Conservation (phyloP, 176 grass and related monocot genomes). For the Oryza coarctata region DNA sequence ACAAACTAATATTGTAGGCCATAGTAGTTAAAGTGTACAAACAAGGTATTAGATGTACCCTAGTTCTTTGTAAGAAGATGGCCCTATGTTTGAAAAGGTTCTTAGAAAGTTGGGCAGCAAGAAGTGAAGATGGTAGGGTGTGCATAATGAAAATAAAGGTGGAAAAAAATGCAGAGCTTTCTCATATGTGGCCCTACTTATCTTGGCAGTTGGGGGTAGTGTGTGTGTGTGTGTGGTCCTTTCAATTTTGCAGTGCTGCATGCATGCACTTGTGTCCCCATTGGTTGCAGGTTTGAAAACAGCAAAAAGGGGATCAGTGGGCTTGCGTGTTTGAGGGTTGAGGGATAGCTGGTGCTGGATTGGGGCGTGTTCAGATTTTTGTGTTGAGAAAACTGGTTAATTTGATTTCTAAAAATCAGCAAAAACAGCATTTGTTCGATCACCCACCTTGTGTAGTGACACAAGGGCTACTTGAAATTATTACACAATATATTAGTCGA, state of each 20-base stretch:
- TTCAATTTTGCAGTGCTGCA: constrained; percentile 6
- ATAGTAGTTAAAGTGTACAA: no score
- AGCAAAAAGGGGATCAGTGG: neutral
- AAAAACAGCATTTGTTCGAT: neutral
- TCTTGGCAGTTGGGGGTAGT: constrained; percentile 16
- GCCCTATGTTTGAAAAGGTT: constrained; percentile 10
- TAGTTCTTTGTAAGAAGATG: neutral
- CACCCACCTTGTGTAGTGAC: neutral
- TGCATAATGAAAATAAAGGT: neutral
- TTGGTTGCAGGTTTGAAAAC: constrained; percentile 33
- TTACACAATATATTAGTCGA: neutral
- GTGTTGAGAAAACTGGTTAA: neutral
- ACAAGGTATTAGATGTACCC: neutral
- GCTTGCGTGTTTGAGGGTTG: neutral
- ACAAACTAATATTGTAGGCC: neutral
- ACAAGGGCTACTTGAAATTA: neutral
- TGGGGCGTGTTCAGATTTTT: neutral
- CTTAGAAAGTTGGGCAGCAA: neutral
- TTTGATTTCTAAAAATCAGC: neutral
- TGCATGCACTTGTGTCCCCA: constrained; percentile 5
- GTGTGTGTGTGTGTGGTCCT: constrained; percentile 28
- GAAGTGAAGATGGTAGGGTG: neutral
- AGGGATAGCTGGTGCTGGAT: neutral
- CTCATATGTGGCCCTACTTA: constrained; percentile 20
- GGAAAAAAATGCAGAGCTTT: neutral